Conservation (phyloP, 1,284 basidiomycete species). For the Lignosus rhinocerotis region DNA sequence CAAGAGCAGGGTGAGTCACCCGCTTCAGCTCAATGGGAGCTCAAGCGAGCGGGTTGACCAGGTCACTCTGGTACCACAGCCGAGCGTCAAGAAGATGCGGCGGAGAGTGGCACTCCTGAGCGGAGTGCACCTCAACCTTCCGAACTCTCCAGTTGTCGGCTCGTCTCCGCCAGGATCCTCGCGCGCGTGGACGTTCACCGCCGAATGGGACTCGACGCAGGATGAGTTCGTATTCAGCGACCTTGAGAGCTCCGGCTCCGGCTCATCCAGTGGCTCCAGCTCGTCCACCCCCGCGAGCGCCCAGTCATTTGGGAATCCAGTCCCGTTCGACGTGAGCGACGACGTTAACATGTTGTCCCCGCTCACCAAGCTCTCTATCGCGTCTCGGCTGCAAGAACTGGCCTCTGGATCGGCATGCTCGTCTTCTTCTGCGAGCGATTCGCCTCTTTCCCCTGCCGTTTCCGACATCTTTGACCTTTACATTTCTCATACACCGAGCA, state of each 20-base stretch:
- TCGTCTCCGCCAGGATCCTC: constrained; percentile 23
- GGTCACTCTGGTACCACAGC: constrained; percentile 20
- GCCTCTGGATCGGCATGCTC: constrained; percentile 7
- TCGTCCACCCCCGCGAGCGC: constrained; percentile 16
- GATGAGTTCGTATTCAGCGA: constrained; percentile 33
- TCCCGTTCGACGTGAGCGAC: constrained; percentile 31
- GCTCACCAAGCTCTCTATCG: constrained; percentile 4
- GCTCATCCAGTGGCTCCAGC: constrained; percentile 6
- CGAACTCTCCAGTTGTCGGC: constrained; percentile 26
- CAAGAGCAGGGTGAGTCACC: constrained; percentile 17
- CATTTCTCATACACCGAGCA: constrained; percentile 9
- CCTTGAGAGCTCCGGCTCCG: constrained; percentile 15
- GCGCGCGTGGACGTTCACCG: constrained; percentile 34
- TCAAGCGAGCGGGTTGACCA: not conserved
- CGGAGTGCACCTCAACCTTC: constrained; percentile 30
- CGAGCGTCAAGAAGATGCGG: constrained; percentile 34
- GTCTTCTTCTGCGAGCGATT: constrained; percentile 11
- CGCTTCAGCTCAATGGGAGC: not conserved
- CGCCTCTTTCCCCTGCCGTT: constrained; percentile 28
- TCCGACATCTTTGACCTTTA: constrained; percentile 24
- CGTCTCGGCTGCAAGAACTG: constrained; percentile 13
- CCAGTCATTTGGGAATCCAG: constrained; percentile 21
- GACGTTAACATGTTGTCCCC: constrained; percentile 20
- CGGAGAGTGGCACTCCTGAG: constrained; percentile 30
- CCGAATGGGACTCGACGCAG: constrained; percentile 32